Conservation (phyloP, 345 rosid species). For the Barbarea vulgaris region DNA sequence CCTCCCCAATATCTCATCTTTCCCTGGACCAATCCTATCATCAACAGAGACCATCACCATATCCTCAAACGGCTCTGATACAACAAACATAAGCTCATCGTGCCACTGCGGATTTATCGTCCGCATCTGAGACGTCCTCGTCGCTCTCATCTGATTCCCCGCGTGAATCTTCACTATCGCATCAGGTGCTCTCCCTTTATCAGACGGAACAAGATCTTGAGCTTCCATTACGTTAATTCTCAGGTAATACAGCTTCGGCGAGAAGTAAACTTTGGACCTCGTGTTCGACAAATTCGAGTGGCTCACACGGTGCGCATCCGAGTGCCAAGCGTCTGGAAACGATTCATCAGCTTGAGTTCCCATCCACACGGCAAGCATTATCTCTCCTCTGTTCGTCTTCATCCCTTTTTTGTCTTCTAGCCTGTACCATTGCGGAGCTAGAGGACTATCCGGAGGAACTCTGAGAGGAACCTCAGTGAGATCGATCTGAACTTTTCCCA, state of each 20-base stretch:
- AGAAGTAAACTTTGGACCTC: conserved; percentile 86
- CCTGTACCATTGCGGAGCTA: conserved; percentile 96
- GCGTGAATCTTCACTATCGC: conserved; percentile 57
- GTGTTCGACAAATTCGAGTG: conserved; percentile 74
- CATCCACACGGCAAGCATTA: conserved; percentile 98
- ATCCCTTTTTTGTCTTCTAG: conserved; percentile 69
- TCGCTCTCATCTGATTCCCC: conserved; percentile 65
- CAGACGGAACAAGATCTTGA: conserved; percentile 77
- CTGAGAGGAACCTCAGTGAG: conserved; percentile 72
- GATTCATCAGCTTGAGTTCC: conserved; percentile 99
- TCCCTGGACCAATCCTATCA: conserved; percentile 69
- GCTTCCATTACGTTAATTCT: conserved; percentile 76
- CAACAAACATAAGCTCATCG: conserved; percentile 94
- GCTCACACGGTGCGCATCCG: conserved; percentile 82
- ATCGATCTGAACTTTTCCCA: conserved; percentile 61
- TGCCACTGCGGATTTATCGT: conserved; percentile 71
- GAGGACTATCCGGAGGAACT: conserved; percentile 90
- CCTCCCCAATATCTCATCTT: conserved; percentile 78
- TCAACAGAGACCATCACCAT: conserved; percentile 64
- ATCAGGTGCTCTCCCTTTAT: conserved; percentile 67
- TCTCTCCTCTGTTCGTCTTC: conserved; percentile 63
- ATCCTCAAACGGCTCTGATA: conserved; percentile 91
- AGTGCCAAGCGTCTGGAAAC: conserved; percentile 96
- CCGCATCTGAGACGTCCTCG: conserved; percentile 54
- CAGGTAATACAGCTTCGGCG: conserved; percentile 88